phyloP scores from a whole-genome alignment of 768 basidiomycete species.

The Kondoa malvinella region DNA sequence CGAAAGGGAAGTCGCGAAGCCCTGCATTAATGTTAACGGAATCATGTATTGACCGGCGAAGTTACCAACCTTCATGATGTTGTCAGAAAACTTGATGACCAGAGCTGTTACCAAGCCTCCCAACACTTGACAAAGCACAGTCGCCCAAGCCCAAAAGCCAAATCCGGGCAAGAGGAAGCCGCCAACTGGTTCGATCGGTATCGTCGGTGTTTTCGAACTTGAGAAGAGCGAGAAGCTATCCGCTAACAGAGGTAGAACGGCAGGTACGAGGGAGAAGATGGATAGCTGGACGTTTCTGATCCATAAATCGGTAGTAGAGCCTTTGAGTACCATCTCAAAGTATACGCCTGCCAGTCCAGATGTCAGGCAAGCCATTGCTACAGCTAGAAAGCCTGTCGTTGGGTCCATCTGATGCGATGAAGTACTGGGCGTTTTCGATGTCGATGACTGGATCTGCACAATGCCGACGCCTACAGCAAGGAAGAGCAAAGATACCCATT shows the following conservation, averaged over 20 bases:
- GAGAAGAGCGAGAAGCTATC: slow-evolving; percentile 12
- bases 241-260: slow-evolving; percentile 45
- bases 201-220: slow-evolving; percentile 15
- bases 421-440: slow-evolving; percentile 15
- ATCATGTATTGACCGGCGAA: not conserved
- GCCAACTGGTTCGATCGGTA: slow-evolving; percentile 11
- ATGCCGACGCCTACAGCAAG: slow-evolving; percentile 35
- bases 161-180: slow-evolving; percentile 57
- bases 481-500: slow-evolving; percentile 58
- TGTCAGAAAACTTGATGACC: slow-evolving; percentile 61
- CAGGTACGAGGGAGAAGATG: slow-evolving; percentile 80
- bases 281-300: slow-evolving; percentile 91
- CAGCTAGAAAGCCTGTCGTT: slow-evolving; percentile 72
- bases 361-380: slow-evolving; percentile 77
- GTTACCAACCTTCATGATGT: slow-evolving; percentile 23
- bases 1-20: slow-evolving; percentile 84
- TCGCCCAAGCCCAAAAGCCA: slow-evolving; percentile 78
- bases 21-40: slow-evolving; percentile 47
- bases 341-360: slow-evolving; percentile 94
- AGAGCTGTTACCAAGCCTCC: slow-evolving; percentile 85
- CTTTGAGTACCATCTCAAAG: slow-evolving; percentile 94
- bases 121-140: slow-evolving; percentile 68
- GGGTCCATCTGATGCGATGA: slow-evolving; percentile 52
- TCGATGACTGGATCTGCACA: slow-evolving; percentile 59
- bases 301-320: slow-evolving; percentile 78